Evolutionary conservation across 148 eudicot species (phyloP).

Genomic region (Chenopodium album): DNA sequence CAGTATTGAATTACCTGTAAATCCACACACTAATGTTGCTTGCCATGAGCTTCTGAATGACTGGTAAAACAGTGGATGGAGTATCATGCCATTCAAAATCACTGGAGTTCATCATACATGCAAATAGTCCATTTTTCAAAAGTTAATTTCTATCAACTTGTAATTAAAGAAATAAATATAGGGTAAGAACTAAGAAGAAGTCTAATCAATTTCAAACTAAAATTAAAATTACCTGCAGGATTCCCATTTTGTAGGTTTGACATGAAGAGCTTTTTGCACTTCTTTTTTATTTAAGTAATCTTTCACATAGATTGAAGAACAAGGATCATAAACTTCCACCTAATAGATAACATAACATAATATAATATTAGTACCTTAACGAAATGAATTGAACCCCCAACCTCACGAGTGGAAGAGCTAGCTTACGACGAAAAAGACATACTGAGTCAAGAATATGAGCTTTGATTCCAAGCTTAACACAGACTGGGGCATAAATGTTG

Average conservation of each 20-base stretch:
- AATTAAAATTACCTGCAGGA: conserved; percentile 36
- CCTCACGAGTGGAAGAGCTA: too few species aligned
- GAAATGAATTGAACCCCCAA: too few species aligned
- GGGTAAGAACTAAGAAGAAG: neutral
- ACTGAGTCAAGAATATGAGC: conserved; percentile 29
- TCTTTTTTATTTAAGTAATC: conserved; percentile 38
- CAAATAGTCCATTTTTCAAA: neutral
- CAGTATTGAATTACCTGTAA: conserved; percentile 34
- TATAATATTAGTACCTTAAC: too few species aligned
- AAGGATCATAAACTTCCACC: conserved; percentile 42
- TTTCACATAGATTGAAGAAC: conserved; percentile 35
- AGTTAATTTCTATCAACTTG: neutral
- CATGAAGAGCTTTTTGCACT: conserved; percentile 52
- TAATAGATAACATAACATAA: neutral
- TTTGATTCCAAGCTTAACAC: conserved; percentile 16
- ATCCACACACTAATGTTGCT: conserved; percentile 48
- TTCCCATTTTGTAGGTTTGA: conserved; percentile 36
- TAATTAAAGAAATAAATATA: too few species aligned
- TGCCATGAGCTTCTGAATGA: conserved; percentile 37
- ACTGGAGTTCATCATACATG: conserved; percentile 20
- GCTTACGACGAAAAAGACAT: neutral
- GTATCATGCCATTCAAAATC: conserved; percentile 39
- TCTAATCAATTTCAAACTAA: neutral
- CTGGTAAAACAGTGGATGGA: conserved; percentile 39
- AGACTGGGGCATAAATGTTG: conserved; percentile 42